Percentiles rank a stretch among this genome's conserved stretches.
Conservation (phyloP, 129 eudicot species). For the Ambrosia trifida region DNA sequence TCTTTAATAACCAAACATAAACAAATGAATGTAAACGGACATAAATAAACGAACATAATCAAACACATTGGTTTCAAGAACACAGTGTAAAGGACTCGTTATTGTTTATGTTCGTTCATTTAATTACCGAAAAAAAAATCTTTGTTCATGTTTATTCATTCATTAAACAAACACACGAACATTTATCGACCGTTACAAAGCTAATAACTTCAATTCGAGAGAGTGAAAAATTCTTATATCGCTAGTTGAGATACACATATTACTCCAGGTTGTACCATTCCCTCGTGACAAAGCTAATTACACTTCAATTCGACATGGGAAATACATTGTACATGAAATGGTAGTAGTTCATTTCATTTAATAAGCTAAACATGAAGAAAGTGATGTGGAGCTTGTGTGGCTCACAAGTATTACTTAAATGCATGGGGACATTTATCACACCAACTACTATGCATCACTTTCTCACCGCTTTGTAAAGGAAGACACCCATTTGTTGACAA, state of each 20-base stretch:
- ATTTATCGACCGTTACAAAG: too few species aligned
- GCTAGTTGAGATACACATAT: background rate
- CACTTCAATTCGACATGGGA: background rate
- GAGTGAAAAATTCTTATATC: too few species aligned
- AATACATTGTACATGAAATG: background rate
- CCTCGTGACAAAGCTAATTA: background rate
- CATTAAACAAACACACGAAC: too few species aligned
- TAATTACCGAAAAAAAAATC: too few species aligned
- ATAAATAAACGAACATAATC: too few species aligned
- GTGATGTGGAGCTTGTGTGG: conserved; percentile 34
- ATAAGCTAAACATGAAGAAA: conserved; percentile 21
- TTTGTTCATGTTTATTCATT: too few species aligned
- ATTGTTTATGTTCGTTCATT: too few species aligned
- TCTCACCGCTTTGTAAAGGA: background rate
- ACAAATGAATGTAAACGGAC: too few species aligned
- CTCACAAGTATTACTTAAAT: conserved; percentile 28
- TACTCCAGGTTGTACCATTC: background rate
- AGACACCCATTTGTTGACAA: background rate
- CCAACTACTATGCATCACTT: conserved; percentile 20
- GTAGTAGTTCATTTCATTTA: conserved; percentile 33
- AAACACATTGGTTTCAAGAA: too few species aligned
- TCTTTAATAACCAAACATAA: too few species aligned
- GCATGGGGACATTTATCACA: conserved; percentile 19
- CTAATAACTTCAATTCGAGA: too few species aligned
- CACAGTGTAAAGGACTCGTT: too few species aligned